phyloP scores from a whole-genome alignment of 2,329 filamentous ascomycete genomes.

The Blastomyces gilchristii region DNA sequence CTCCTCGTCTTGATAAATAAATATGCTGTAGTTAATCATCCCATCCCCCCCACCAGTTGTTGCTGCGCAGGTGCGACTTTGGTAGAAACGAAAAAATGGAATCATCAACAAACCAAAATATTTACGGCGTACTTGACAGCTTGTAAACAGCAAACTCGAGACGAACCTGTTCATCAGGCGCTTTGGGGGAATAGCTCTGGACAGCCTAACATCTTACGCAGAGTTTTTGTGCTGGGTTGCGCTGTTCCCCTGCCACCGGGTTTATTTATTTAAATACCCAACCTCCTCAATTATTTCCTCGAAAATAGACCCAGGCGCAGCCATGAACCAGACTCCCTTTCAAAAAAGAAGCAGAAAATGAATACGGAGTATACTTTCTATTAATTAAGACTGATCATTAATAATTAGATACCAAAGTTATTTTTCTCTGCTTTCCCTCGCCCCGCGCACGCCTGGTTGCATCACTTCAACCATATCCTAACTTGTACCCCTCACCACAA shows the following conservation, averaged over 20 bases:
- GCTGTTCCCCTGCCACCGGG: constrained; percentile 21
- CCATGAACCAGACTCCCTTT: not conserved
- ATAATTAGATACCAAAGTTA: not conserved
- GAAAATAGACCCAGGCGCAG: constrained; percentile 9
- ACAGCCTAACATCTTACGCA: not conserved
- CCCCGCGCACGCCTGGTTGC: not conserved
- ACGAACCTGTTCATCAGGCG: not conserved
- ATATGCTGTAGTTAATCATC: not conserved
- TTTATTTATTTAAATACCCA: constrained; percentile 13
- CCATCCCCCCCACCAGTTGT: not conserved
- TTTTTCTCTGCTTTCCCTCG: not conserved
- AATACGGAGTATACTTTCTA: not conserved
- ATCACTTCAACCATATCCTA: no score
- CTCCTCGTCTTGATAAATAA: not conserved
- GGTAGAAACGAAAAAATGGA: not conserved
- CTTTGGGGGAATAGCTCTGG: not conserved
- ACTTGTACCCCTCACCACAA: not conserved
- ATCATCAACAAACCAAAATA: not conserved
- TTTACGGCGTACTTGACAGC: not conserved
- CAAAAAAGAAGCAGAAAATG: not conserved
- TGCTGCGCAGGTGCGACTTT: no score
- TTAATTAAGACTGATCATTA: not conserved
- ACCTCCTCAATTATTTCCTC: constrained; percentile 9
- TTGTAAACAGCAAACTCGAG: not conserved
- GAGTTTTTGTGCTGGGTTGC: not conserved